phyloP scores from a whole-genome alignment of 192 early-diverging fungal species.

The Rhizophlyctis rosea region DNA sequence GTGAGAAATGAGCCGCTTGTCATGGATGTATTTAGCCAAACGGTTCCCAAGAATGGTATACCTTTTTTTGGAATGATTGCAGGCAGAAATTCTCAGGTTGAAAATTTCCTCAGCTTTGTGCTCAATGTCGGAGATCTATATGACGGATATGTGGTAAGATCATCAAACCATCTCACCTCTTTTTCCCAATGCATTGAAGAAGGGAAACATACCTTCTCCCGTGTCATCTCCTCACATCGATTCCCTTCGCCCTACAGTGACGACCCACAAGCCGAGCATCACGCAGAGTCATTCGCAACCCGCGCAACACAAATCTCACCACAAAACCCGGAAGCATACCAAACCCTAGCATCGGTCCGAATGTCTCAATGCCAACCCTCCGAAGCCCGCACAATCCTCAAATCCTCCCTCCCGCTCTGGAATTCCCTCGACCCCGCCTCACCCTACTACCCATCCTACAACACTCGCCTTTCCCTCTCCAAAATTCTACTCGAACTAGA shows the following conservation, averaged over 20 bases:
- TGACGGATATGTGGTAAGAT: conserved; percentile 93
- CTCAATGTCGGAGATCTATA: conserved; percentile 94
- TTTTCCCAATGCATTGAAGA: not conserved
- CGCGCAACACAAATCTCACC: conserved; percentile 69
- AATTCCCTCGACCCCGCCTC: conserved; percentile 39
- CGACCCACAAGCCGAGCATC: conserved; percentile 82
- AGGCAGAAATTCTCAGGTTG: conserved; percentile 44
- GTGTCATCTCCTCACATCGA: not conserved
- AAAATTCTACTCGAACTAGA: conserved; percentile 86
- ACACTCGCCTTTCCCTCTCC: conserved; percentile 75
- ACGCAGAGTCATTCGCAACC: conserved; percentile 71
- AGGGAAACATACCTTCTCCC: not conserved
- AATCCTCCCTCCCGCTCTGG: conserved; percentile 69
- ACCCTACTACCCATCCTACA: conserved; percentile 64
- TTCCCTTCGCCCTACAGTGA: conserved; percentile 51
- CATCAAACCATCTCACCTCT: not conserved
- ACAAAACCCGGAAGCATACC: conserved; percentile 77
- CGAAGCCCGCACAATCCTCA: conserved; percentile 70
- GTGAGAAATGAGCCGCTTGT: conserved; percentile 4
- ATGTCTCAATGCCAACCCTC: conserved; percentile 78
- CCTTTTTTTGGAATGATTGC: conserved; percentile 11
- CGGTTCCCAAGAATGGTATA: conserved; percentile 1
- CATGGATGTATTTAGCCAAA: not conserved
- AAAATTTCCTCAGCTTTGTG: conserved; percentile 85
- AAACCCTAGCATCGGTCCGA: conserved; percentile 84